Evolutionary conservation across 345 rosid species (phyloP), one percentile per base, ranked within the genome.

Genomic region (Viola odorata): DNA sequence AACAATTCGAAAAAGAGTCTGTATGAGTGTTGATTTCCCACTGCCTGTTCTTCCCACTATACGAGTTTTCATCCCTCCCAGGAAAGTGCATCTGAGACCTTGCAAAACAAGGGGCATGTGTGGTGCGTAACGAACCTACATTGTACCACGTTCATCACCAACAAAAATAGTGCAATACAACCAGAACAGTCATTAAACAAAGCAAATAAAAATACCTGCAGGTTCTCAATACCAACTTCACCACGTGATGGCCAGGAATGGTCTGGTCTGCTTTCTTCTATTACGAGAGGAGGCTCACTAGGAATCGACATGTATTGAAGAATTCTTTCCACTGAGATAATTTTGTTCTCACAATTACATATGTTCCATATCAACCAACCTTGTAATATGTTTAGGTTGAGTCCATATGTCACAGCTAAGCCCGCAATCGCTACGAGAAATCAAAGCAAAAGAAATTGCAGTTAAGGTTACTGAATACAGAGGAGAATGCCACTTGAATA

Each of bases 281-380:
- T 69, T 32, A 78, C 77, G 57, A 91, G 86, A 48, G 96, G 82
- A 53, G 98, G 87, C 65, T 91, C 98, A 57, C 84, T 85, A 1
- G 84, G 78, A 57, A 85, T 84, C 42, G 57, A 70, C 51, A 79
- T 73, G 74, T 88, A 88, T 78, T 91, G 96, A 69, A 91, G 76
- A 36, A 91, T 85, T 66, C 95, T 85, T 75, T 91, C 96, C 3
- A 91, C 96, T 8, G 96, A 80, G 75, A 89, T 89, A 69, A 91
- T 89, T 74, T 77, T 77, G 77, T 87, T 89, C 81, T 91, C 95
- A 38, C 81, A 61, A 61, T 58, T 64, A 77, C 95, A 89, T 10
- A 85, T 77, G 55, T 57, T 81, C 96, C 94, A 83, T 56, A 89
- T 82, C 17, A 89, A 69, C 80, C 57, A 59, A 66, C 83, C 87